Base-by-base conservation (phyloP, 768 basidiomycete species). In the Scleroderma citrinum region DNA sequence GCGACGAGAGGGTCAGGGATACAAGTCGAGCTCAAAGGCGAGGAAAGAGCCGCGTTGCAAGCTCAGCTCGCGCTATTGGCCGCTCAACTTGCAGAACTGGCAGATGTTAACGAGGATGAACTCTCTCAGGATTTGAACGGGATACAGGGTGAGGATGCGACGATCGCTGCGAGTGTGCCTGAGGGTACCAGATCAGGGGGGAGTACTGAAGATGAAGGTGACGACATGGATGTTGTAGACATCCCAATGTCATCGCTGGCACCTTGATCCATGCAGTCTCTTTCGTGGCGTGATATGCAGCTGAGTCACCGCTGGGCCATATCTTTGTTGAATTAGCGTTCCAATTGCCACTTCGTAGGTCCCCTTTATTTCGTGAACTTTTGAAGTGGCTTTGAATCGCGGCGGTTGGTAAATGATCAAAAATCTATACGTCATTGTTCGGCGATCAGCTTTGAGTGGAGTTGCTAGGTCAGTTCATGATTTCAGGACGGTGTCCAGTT, bases 21-120 rank as follows among this genome's bases (percentile, higher is more conserved):
- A 41, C 42, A 55, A 31, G 49, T 58, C 24, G 63, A 63, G 34
- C 63, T 72, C 5, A 63, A 69, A 24, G 69, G 70, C 37, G 69
- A 73, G 46, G 71, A 77, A 40, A 75, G 87, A 16, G 85, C 86
- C 31, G 78, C 82, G 46, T 63, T 89, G 46, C 87, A 88, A 58
- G 85, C 83, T 1, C 84, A 84, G 54, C 71, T 89, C 38, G 85
- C 81, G 3, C 71, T 89, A 26, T 62, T 89, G 47, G 84, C 86
- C 5, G 83, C 81, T 1, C 87, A 89, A 58, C 61, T 90, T 21
- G 76, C 78, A 21, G 87, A 87, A 60, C 70, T 87, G 41, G 81
- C 77, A 13, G 76, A 79, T 45, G 68, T 66, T 38, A 53, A 53
- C 11, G 69, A 67, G 31, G 66, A 64, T 31, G 60, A 56, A 32